phyloP scores from a whole-genome alignment of 331 rosid species.

The Acacia concinna region DNA sequence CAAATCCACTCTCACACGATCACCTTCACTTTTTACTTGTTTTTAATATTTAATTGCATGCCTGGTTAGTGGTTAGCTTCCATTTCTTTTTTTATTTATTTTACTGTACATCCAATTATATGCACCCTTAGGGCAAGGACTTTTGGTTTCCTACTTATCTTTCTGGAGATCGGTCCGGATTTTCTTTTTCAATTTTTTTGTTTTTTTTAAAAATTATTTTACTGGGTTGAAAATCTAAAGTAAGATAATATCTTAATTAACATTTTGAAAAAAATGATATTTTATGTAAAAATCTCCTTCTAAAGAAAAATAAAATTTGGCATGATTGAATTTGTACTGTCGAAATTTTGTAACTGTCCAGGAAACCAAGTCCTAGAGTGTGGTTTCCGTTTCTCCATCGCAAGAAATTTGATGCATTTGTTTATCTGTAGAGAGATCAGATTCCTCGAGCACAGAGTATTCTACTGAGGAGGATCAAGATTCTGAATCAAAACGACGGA shows the following conservation, averaged over 20 bases:
- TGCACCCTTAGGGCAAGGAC: neutral
- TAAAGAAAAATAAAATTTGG: no score
- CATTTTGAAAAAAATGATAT: no score
- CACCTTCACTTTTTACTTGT: conserved; percentile 21
- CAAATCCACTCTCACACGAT: conserved; percentile 38
- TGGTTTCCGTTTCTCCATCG: neutral
- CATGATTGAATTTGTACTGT: no score
- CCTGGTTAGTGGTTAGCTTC: neutral
- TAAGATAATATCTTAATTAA: no score
- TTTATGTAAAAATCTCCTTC: no score
- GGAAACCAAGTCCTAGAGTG: neutral
- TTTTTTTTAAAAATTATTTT: no score
- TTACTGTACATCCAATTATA: neutral
- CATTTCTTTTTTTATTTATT: neutral
- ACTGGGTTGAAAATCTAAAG: no score
- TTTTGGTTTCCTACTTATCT: no score
- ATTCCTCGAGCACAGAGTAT: conserved; percentile 48
- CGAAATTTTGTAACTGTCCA: no score
- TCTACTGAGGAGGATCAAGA: conserved; percentile 38
- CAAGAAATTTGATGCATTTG: neutral
- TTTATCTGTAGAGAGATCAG: conserved; percentile 39
- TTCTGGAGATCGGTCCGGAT: no score
- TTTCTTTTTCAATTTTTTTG: no score
- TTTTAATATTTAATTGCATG: neutral
- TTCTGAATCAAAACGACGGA: conserved; percentile 46